Base-by-base conservation (phyloP, 139 green algal genomes). In the Klebsormidium nitens region DNA sequence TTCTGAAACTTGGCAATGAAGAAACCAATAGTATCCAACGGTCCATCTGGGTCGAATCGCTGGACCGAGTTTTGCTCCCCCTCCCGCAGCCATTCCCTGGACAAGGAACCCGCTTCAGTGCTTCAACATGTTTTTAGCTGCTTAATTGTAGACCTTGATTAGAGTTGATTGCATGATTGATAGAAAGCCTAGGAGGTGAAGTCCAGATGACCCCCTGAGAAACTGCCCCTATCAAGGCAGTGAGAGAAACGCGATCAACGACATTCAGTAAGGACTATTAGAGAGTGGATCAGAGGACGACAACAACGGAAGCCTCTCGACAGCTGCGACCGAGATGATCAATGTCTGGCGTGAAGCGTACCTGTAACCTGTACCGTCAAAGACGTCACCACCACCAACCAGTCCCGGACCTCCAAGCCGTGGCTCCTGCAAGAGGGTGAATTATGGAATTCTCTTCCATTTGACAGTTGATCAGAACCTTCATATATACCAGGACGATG, bases 1-100 rank as follows among this genome's bases (percentile, higher is more conserved):
- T 91, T 91, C 11, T 63, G n/a, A 48, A 96, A 91, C 59, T 92
- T 90, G 11, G 87, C 84, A 11, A 95, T 86, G 65, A 96, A 96
- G 75, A 96, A 96, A 0, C 87, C 90, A 1, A 92, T 92, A 3
- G 87, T 91, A 73, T 96, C 90, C 19, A 83, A 64, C 17, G 56
- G 46, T 0, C 38, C 32, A 11, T 48, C 77, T 1, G 85, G 84
- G 38, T 95, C 87, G 82, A 96, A 96, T 0, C 90, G 79, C 76
- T 95, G 90, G 59, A 96, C 89, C 56, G 93, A 62, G 5, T 39
- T 11, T 23, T 83, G 82, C 68, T 96, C 85, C 0, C 48, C 82
- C 29, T 59, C 44, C 0, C n/a, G 83, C 37, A 96, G 78, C 85
- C 89, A 90, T 49, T 35, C 57, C 49, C 81, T 69, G 60, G 19